These are phyloP conservation scores for Physaria fendleri DNA, from an alignment of 345 rosid species.

Conservation along the genomic window DNA sequence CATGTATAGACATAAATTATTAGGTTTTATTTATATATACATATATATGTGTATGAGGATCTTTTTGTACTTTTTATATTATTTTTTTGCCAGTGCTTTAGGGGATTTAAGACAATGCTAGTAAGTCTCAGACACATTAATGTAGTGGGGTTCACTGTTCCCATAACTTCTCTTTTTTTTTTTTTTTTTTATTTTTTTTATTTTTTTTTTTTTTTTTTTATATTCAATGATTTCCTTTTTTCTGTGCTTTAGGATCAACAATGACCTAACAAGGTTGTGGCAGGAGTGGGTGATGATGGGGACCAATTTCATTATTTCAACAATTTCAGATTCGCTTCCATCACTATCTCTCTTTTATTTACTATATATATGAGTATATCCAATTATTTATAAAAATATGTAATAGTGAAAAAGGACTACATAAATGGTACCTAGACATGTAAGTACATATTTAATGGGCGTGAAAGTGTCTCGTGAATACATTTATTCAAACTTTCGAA, in stretches of 20 bases:
- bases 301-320: conserved; percentile 35
- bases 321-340: conserved; percentile 29
- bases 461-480: conserved; percentile 16
- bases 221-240: conserved; percentile 8
- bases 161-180: conserved; percentile 19
- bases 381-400: background rate
- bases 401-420: conserved; percentile 7
- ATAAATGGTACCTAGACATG: conserved; percentile 13
- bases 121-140: conserved; percentile 33
- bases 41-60: conserved; percentile 10
- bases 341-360: conserved; percentile 28
- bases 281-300: conserved; percentile 32
- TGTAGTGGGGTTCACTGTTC: conserved; percentile 34
- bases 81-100: conserved; percentile 31
- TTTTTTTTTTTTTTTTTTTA: background rate
- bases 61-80: conserved; percentile 18
- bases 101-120: conserved; percentile 33
- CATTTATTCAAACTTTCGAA: background rate
- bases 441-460: conserved; percentile 1
- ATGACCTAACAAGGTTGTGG: conserved; percentile 33
- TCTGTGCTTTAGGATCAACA: conserved; percentile 19
- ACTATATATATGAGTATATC: background rate
- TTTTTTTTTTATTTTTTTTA: background rate
- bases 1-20: background rate
- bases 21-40: background rate